Conservation (phyloP, 805 yeast genomes). For the Candida takata region DNA sequence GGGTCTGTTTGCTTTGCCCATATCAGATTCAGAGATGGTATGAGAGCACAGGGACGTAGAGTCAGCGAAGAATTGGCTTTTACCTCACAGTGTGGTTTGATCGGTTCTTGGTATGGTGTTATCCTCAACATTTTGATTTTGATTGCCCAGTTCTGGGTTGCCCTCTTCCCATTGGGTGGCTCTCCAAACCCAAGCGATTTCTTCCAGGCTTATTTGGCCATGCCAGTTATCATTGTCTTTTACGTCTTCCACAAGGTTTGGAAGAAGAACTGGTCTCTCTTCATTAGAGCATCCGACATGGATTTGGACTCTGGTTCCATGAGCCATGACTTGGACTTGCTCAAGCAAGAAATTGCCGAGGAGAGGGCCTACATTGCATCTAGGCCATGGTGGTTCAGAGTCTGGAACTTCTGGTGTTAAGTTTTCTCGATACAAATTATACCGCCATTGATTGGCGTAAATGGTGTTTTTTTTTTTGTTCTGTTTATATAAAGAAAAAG, state of each 20-base stretch:
- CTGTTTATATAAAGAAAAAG: too few relatives aligned
- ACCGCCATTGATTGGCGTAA: too few relatives aligned
- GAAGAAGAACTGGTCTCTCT: slow-evolving; percentile 34
- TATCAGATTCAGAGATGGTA: slow-evolving; percentile 56
- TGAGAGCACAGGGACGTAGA: slow-evolving; percentile 54
- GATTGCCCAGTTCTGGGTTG: slow-evolving; percentile 76
- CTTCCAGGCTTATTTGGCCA: slow-evolving; percentile 35
- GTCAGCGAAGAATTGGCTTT: slow-evolving; percentile 60
- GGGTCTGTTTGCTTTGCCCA: slow-evolving; percentile 64
- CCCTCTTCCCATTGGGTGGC: slow-evolving; percentile 33
- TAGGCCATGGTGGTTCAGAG: slow-evolving; percentile 40
- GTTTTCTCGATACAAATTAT: neutral
- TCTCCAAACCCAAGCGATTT: slow-evolving; percentile 25
- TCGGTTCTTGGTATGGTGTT: slow-evolving; percentile 61
- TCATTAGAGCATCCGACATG: slow-evolving; percentile 40
- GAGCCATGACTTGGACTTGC: slow-evolving; percentile 48
- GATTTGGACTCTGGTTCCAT: slow-evolving; percentile 62
- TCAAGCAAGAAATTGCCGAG: slow-evolving; percentile 49
- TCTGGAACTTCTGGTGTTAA: slow-evolving; percentile 50
- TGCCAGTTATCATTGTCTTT: slow-evolving; percentile 32
- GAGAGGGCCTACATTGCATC: slow-evolving; percentile 44
- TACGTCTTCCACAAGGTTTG: slow-evolving; percentile 36
- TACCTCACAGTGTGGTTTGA: slow-evolving; percentile 61
- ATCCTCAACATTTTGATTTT: slow-evolving; percentile 53
- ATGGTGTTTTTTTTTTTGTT: too few relatives aligned